Base-by-base conservation (phyloP, 192 early-diverging fungal species). In the Entophlyctis luteolus region DNA sequence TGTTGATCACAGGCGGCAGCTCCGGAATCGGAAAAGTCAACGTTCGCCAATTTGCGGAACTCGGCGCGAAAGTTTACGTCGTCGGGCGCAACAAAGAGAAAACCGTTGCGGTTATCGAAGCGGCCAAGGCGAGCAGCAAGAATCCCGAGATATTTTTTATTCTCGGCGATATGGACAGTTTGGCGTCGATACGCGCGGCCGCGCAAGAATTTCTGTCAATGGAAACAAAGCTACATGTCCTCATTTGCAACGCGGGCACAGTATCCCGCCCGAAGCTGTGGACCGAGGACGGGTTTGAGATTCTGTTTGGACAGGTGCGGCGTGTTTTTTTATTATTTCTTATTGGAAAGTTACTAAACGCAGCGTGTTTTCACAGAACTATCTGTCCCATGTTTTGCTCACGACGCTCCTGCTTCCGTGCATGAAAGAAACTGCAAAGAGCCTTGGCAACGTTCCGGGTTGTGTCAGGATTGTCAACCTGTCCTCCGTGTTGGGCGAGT, bases 21-120 rank as follows among this genome's bases (percentile, higher is more conserved):
- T 10, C 37, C 8, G 62, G 62, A 14, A 65, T 65, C 42, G 62
- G 62, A 14, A 56, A 59, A 14, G 28, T 65, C 55, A 65, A 56
- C 48, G 62, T 65, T 8, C 37, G 62, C 20, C 48, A 65, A 29
- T 65, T 65, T 59, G 62, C 62, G 8, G 62, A 56, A 20, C 60
- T 65, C 23, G 62, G 62, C 62, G 62, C 62, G 8, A 48, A 59
- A 59, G 55, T 65, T 8, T 65, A 62, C 48, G 62, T 65, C 10
- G 14, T 65, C 36, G 48, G 12, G 5, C 33, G 62, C 10, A 65
- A 65, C 55, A 65, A 29, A 59, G 62, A 20, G 8, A 65, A 65
- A 57, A 65, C 62, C 8, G 59, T 63, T 27, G 25, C 14, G 14
- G 62, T 65, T 14, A 25, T 65, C 6, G 60, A 65, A 8, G 20